phyloP scores from a whole-genome alignment of 1,139 yeast genomes.

The Scheffersomyces stambukii region DNA sequence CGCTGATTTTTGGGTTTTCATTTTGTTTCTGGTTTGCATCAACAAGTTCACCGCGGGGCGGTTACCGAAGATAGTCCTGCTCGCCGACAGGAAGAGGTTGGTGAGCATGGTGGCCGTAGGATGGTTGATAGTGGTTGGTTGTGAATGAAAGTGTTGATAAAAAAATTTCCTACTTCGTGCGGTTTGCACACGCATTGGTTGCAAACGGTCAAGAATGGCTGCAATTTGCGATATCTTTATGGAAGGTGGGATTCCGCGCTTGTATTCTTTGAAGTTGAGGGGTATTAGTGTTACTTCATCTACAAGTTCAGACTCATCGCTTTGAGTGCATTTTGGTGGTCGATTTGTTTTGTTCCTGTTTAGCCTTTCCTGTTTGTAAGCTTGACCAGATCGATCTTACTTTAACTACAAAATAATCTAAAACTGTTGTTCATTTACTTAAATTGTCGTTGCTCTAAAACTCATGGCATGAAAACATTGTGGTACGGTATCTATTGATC shows the following conservation, averaged over 20 bases:
- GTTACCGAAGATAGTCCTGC: conserved; percentile 15
- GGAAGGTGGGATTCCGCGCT: no score
- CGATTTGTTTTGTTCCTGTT: no score
- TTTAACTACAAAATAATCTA: no score
- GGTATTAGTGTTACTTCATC: no score
- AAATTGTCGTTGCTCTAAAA: no score
- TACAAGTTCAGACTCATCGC: no score
- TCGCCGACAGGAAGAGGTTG: conserved; percentile 15
- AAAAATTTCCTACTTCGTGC: not conserved
- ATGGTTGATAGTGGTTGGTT: not conserved
- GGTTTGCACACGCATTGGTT: not conserved
- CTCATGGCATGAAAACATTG: not conserved
- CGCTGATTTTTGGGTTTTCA: conserved; percentile 71
- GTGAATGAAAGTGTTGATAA: not conserved
- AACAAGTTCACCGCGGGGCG: conserved; percentile 18
- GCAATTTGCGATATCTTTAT: no score
- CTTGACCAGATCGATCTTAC: no score
- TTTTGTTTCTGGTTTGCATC: conserved; percentile 44
- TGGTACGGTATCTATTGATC: conserved; percentile 7
- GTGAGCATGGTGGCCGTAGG: conserved; percentile 9
- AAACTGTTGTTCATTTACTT: no score
- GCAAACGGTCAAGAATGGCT: not conserved
- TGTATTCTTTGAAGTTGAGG: no score
- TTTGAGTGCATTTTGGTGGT: no score
- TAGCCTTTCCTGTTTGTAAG: no score